phyloP scores from a whole-genome alignment of 1,284 basidiomycete genomes.

The Fomes fomentarius region DNA sequence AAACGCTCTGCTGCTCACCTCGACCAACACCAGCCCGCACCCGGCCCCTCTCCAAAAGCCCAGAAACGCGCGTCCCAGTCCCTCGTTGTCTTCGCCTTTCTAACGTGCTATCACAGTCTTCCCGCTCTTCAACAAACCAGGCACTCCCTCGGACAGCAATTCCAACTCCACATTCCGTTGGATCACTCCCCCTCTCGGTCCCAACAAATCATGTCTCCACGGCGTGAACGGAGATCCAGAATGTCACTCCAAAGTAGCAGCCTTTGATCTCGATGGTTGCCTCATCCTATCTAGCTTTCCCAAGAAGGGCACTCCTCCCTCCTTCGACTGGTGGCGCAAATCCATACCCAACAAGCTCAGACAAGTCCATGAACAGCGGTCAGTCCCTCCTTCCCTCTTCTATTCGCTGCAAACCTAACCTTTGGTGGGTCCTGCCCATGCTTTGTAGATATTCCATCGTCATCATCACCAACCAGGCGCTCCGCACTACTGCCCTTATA shows the following conservation, averaged over 20 bases:
- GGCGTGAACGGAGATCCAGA: conserved; percentile 58
- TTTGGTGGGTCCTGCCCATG: no score
- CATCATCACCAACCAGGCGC: conserved; percentile 80
- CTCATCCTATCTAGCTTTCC: conserved; percentile 68
- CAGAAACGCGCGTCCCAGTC: conserved; percentile 19
- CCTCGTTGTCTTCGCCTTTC: background rate
- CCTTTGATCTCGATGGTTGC: conserved; percentile 90
- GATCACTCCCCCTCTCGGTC: conserved; percentile 57
- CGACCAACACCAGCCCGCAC: background rate
- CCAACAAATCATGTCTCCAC: conserved; percentile 62
- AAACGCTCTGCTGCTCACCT: conserved; percentile 24
- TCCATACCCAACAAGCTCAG: conserved; percentile 69
- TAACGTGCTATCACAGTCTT: conserved; percentile 7
- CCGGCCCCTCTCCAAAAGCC: conserved; percentile 6
- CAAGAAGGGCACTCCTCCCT: conserved; percentile 46
- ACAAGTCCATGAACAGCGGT: conserved; percentile 66
- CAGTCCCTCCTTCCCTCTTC: conserved; percentile 19
- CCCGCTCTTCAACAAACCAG: conserved; percentile 5
- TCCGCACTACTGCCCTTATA: conserved; percentile 48
- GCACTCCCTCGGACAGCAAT: background rate
- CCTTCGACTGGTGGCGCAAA: conserved; percentile 82
- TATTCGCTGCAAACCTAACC: background rate
- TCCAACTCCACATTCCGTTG: conserved; percentile 51
- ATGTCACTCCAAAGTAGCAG: conserved; percentile 62
- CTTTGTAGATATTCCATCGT: conserved; percentile 69